These are phyloP conservation scores for Tetrastigma voinierianum DNA, from an alignment of 164 flowering plant species.

Conservation along the genomic window DNA sequence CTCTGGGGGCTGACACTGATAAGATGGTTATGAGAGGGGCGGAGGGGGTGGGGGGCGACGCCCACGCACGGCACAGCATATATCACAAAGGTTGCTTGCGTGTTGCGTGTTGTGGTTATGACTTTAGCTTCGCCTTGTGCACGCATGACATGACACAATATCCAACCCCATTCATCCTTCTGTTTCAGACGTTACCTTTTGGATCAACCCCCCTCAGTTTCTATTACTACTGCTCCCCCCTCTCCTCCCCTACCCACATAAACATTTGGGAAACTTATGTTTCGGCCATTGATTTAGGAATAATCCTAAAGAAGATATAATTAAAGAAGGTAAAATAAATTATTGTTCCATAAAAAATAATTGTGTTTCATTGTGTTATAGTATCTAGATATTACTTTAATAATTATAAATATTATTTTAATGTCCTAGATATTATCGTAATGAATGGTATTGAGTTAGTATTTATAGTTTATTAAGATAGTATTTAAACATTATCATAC, in stretches of 20 bases:
- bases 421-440: no score
- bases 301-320: no score
- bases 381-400: no score
- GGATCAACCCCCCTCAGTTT: background rate
- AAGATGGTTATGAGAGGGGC: conserved; percentile 10
- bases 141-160: conserved; percentile 13
- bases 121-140: conserved; percentile 4
- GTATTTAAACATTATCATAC: no score
- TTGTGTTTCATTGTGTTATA: no score
- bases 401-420: no score
- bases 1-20: conserved; percentile 14
- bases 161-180: conserved; percentile 14
- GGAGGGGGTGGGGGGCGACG: background rate
- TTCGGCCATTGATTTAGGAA: no score
- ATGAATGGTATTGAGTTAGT: no score
- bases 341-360: no score
- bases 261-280: no score
- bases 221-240: background rate
- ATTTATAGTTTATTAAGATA: no score
- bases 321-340: no score
- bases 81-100: background rate
- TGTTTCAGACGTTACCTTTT: conserved; percentile 27
- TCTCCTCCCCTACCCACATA: conserved; percentile 2
- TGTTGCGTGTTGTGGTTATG: conserved; percentile 15
- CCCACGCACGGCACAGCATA: background rate